A percentile compares a stretch with the other conserved stretches of the same genome.
These are phyloP conservation scores for Dendryphion nanum DNA, from an alignment of 2,329 filamentous ascomycete genomes.

Conservation along the genomic window DNA sequence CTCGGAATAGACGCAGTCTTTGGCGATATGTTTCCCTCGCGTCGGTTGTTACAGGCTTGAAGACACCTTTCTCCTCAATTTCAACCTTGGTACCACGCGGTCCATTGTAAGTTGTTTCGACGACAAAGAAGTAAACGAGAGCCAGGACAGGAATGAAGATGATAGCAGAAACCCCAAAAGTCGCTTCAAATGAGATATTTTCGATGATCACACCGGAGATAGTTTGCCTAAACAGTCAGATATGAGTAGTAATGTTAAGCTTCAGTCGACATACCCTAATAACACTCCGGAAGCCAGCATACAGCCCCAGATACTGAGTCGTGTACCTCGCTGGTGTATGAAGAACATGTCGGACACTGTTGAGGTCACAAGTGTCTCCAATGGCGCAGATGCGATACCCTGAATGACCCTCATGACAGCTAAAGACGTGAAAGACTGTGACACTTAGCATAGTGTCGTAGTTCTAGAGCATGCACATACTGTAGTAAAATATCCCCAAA, in stretches of 20 bases:
- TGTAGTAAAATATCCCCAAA: conserved; percentile 42
- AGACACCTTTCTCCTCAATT: conserved; percentile 23
- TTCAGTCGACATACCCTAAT: conserved; percentile 38
- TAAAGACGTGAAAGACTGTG: conserved; percentile 37
- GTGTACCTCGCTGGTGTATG: conserved; percentile 78
- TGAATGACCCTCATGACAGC: conserved; percentile 69
- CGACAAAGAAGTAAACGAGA: conserved; percentile 46
- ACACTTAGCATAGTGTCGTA: conserved; percentile 1
- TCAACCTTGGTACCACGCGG: conserved; percentile 18
- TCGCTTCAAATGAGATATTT: conserved; percentile 41
- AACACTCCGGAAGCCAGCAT: conserved; percentile 37
- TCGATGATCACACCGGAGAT: conserved; percentile 45
- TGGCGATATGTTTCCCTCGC: conserved; percentile 21
- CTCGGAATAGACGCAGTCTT: conserved; percentile 26
- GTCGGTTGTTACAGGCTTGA: conserved; percentile 16
- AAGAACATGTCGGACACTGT: conserved; percentile 89
- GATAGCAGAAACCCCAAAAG: conserved; percentile 44
- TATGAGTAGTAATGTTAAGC: not conserved
- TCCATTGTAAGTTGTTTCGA: conserved; percentile 43
- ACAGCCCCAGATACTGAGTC: conserved; percentile 70
- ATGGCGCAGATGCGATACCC: conserved; percentile 82
- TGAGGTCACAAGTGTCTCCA: conserved; percentile 85
- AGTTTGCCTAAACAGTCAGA: conserved; percentile 45
- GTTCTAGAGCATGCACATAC: conserved; percentile 7
- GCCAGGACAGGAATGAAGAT: conserved; percentile 44